Evolutionary conservation across 495 filamentous ascomycete species (phyloP).

Genomic region (Xeromyces bisporus): DNA sequence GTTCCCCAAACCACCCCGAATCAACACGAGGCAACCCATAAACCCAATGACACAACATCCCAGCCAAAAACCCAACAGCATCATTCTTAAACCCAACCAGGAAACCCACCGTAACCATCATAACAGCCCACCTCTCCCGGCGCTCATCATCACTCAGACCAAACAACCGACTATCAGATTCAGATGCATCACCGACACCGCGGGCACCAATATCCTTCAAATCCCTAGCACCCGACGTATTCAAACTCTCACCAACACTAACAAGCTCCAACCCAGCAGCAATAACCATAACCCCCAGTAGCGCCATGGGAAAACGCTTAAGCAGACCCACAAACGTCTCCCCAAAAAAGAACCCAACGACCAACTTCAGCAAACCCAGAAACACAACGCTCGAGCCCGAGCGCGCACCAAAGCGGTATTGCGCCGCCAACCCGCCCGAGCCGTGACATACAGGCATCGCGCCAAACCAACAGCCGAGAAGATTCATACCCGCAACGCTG

Average conservation of each 20-base stretch:
- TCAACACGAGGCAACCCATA: conserved; percentile 20
- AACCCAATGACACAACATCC: conserved; percentile 52
- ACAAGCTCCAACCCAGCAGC: conserved; percentile 75
- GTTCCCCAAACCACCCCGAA: conserved; percentile 10
- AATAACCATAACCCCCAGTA: conserved; percentile 77
- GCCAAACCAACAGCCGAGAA: conserved; percentile 75
- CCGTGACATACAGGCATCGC: conserved; percentile 95
- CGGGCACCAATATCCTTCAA: conserved; percentile 17
- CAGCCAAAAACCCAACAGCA: conserved; percentile 68
- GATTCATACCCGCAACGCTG: conserved; percentile 68
- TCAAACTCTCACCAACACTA: conserved; percentile 67
- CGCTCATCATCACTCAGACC: conserved; percentile 42
- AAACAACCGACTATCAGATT: conserved; percentile 11
- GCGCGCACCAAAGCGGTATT: conserved; percentile 78
- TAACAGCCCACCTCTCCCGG: conserved; percentile 60
- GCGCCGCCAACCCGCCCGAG: conserved; percentile 74
- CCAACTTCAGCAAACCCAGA: conserved; percentile 58
- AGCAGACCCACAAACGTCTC: conserved; percentile 51
- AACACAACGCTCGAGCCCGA: conserved; percentile 70
- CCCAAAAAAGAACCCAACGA: conserved; percentile 57
- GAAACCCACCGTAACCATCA: conserved; percentile 70
- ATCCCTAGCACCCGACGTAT: conserved; percentile 49
- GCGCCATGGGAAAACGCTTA: conserved; percentile 46
- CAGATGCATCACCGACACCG: conserved; percentile 18
- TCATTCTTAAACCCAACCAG: conserved; percentile 81